phyloP scores from a whole-genome alignment of 805 yeast species.

The Yarrowia bubula region DNA sequence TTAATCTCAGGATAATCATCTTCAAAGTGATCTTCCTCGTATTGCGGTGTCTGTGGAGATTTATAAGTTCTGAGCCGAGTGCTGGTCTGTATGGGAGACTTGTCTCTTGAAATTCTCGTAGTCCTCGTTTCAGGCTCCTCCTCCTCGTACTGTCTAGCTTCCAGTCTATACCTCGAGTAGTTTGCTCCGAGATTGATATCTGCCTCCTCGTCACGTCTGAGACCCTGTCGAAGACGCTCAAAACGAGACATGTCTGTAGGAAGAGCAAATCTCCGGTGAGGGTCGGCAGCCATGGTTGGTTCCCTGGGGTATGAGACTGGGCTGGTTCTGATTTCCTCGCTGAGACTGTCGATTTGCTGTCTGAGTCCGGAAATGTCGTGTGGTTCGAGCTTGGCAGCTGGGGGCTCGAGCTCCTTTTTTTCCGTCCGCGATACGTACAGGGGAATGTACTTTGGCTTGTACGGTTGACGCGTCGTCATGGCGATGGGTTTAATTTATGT shows the following conservation, averaged over 20 bases:
- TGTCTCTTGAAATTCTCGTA: neutral
- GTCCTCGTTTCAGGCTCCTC: neutral
- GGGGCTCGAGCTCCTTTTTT: neutral
- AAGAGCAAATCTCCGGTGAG: neutral
- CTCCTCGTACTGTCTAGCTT: neutral
- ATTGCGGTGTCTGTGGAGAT: neutral
- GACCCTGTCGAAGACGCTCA: constrained; percentile 3
- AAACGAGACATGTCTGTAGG: neutral
- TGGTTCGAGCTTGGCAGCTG: neutral
- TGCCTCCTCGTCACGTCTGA: neutral
- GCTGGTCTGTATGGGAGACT: too few species aligned
- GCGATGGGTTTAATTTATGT: constrained; percentile 13
- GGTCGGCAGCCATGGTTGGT: neutral
- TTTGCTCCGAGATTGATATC: constrained; percentile 9
- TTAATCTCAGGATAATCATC: neutral
- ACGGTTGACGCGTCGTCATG: constrained; percentile 21
- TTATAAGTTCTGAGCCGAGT: neutral
- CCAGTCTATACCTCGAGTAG: constrained; percentile 3
- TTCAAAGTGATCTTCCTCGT: neutral
- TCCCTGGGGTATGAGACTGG: constrained; percentile 9
- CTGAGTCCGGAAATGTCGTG: constrained; percentile 2
- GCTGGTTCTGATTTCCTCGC: constrained; percentile 3
- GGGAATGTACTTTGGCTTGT: constrained; percentile 16
- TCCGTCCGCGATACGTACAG: constrained; percentile 5
- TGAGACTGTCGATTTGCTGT: constrained; percentile 1